These are phyloP conservation scores for Abrus pulchellus DNA, from an alignment of 306 rosid species.

Conservation along the genomic window DNA sequence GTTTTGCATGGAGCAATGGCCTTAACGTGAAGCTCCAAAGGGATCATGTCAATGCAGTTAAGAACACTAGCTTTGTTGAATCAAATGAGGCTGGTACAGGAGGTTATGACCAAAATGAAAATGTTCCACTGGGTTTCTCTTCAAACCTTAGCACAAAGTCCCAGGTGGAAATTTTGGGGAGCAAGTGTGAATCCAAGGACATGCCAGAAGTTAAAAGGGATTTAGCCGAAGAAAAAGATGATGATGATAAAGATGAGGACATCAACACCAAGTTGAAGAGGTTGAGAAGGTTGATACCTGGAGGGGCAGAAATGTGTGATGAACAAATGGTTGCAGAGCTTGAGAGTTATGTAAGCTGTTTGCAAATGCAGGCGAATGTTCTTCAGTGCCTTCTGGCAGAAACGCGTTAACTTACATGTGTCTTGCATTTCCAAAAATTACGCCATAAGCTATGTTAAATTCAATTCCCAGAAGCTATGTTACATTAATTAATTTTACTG, in stretches of 20 bases:
- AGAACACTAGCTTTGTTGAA: not conserved
- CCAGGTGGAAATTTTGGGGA: not conserved
- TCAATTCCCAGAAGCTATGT: slow-evolving; percentile 19
- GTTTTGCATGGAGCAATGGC: slow-evolving; percentile 73
- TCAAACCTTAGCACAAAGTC: slow-evolving; percentile 38
- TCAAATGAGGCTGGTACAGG: not conserved
- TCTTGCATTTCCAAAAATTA: slow-evolving; percentile 17
- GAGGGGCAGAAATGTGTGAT: slow-evolving; percentile 66
- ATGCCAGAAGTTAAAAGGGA: slow-evolving; percentile 26
- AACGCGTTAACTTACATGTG: slow-evolving; percentile 28
- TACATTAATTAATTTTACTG: not conserved
- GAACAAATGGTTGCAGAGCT: slow-evolving; percentile 61
- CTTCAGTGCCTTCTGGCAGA: slow-evolving; percentile 63
- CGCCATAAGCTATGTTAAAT: slow-evolving; percentile 25
- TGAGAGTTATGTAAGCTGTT: slow-evolving; percentile 68
- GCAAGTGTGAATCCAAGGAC: not conserved
- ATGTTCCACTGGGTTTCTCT: slow-evolving; percentile 14
- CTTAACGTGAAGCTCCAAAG: slow-evolving; percentile 62
- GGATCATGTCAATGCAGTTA: slow-evolving; percentile 30
- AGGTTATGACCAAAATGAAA: slow-evolving; percentile 16
- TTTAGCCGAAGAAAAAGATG: slow-evolving; percentile 14
- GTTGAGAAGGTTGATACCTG: slow-evolving; percentile 63
- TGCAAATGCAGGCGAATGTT: slow-evolving; percentile 74
- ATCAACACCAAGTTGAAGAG: slow-evolving; percentile 35
- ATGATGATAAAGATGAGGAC: slow-evolving; percentile 45